Evolutionary conservation across 176 grass and related monocot genomes (phyloP), one percentile per base, ranked within the genome.

Genomic region (Coix lacrymajobi): DNA sequence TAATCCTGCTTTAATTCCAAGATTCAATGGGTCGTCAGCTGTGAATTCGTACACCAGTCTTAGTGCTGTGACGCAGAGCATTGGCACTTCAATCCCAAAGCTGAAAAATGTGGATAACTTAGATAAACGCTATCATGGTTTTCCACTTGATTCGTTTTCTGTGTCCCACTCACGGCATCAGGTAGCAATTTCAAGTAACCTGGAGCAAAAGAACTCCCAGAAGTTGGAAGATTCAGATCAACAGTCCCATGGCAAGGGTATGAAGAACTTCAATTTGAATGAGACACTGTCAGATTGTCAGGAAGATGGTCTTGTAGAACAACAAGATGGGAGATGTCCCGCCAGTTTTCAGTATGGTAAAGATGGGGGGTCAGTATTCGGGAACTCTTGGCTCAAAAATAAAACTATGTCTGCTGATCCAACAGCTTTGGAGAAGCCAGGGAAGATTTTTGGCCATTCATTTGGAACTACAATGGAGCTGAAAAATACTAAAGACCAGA

Each of bases 191-290:
- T 81, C 80, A 62, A 83, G 43, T 57, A 80, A 84, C 29, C 76
- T 86, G 76, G 75, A 76, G 44, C 73, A 87, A 62, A 69, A 67
- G 29, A 88, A 79, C 29, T 79, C 73, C 46, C 49, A 58, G 62
- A 65, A 60, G 81, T 78, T 78, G 16, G 87, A 80, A 77, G 85
- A 74, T 78, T 91, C 58, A 74, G 84, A 66, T 69, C 80, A 15
- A 13, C 83, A 72, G 56, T 91, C 49, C 62, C 77, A 66, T 75
- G 77, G 20, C 31, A 87, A 87, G 65, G 66, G 77, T 51, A 85
- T 37, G 49, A 87, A 85, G n/a, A 88, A 82, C 58, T 76, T 93
- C 48, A 91, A 95, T 88, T 85, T 93, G 85, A 95, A 98, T 56
- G 85, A 86, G 69, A 62, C 86, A 81, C 26, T 88, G 61, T 62